Conservation (phyloP, 2,329 filamentous ascomycete species). For the Mycocentrospora acerina region DNA sequence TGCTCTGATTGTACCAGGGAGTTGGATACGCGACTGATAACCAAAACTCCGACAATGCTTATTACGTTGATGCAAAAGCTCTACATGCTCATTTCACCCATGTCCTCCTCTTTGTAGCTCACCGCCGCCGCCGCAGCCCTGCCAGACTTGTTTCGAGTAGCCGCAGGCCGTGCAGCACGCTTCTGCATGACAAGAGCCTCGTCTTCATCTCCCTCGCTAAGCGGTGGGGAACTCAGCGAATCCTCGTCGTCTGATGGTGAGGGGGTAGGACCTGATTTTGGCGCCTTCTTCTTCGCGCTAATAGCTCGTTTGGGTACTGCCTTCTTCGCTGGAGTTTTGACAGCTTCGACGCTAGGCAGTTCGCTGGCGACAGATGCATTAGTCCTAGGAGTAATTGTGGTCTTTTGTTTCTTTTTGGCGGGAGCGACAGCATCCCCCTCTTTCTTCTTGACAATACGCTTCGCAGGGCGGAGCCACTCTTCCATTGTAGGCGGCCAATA, state of each 20-base stretch:
- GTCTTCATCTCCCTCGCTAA: constrained; percentile 44
- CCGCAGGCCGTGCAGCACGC: constrained; percentile 22
- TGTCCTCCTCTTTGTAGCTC: constrained; percentile 40
- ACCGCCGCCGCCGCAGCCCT: constrained; percentile 27
- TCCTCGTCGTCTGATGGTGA: constrained; percentile 42
- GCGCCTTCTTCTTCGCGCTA: constrained; percentile 41
- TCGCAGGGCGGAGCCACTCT: constrained; percentile 82
- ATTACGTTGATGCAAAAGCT: constrained; percentile 1
- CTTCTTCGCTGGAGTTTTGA: constrained; percentile 44
- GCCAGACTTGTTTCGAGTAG: constrained; percentile 30
- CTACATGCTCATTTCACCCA: constrained; percentile 27
- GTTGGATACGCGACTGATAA: constrained; percentile 3
- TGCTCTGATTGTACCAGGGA: constrained; percentile 1
- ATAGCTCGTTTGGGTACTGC: constrained; percentile 24
- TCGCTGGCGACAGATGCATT: constrained; percentile 27
- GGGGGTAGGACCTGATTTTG: constrained; percentile 46
- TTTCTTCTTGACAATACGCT: constrained; percentile 65
- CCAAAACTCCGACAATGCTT: constrained; percentile 6
- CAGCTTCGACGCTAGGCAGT: constrained; percentile 33
- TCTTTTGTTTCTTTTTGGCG: constrained; percentile 36
- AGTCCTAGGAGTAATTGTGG: constrained; percentile 17
- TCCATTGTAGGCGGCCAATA: constrained; percentile 92
- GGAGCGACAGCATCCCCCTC: constrained; percentile 39
- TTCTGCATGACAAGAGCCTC: constrained; percentile 24
- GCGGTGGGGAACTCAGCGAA: constrained; percentile 36